A percentile compares a stretch with the other conserved stretches of the same genome.
phyloP scores from a whole-genome alignment of 176 grass and related monocot species.

The Eleusine indica region DNA sequence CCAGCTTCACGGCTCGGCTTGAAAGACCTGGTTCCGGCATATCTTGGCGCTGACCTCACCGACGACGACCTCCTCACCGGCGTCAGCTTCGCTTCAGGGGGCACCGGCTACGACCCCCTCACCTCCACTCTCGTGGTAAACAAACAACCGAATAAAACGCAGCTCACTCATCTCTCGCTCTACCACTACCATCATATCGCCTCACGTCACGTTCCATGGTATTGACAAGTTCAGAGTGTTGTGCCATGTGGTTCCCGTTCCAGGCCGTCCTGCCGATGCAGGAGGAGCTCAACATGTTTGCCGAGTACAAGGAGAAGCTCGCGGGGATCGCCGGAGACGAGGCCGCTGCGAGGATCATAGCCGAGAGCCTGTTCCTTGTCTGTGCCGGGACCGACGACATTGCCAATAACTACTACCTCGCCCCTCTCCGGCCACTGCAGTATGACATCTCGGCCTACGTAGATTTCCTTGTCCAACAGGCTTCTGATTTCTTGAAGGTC shows the following conservation, averaged over 20 bases:
- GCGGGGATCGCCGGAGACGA: constrained; percentile 23
- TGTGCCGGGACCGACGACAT: constrained; percentile 51
- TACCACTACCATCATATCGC: not conserved
- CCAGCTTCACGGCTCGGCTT: constrained; percentile 49
- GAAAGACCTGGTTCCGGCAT: constrained; percentile 52
- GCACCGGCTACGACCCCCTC: constrained; percentile 54
- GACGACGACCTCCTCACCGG: constrained; percentile 51
- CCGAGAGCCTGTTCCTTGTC: constrained; percentile 38
- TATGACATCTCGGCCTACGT: constrained; percentile 48
- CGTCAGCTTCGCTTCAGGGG: constrained; percentile 53
- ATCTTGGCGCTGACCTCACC: constrained; percentile 44
- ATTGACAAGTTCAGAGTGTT: not conserved
- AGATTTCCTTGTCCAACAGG: constrained; percentile 34
- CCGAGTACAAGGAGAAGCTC: constrained; percentile 55
- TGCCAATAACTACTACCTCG: constrained; percentile 46
- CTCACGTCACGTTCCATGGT: not conserved
- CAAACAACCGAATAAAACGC: not conserved
- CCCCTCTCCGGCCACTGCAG: constrained; percentile 27
- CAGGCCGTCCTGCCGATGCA: constrained; percentile 51
- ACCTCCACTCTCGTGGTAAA: constrained; percentile 50
- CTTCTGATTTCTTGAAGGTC: constrained; percentile 48
- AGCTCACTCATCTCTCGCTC: not conserved
- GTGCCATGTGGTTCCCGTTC: not conserved
- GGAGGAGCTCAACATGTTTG: constrained; percentile 55
- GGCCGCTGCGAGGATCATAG: constrained; percentile 28